Evolutionary conservation across 2,329 filamentous ascomycete species (phyloP).

Genomic region (Phyllosticta citrichinensis): DNA sequence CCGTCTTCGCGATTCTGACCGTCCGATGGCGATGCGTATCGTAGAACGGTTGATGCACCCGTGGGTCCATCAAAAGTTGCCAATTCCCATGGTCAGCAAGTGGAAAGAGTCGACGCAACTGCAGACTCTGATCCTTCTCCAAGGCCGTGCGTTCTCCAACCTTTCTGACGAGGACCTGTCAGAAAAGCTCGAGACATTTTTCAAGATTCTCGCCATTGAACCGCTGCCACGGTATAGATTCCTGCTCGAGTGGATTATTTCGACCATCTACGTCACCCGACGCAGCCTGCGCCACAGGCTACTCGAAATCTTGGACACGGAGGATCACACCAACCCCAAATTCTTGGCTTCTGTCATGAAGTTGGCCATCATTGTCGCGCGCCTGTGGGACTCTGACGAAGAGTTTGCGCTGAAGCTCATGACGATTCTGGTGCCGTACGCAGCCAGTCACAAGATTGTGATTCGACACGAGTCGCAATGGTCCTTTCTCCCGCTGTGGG

Average conservation of each 20-base stretch:
- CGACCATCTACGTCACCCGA: constrained; percentile 30
- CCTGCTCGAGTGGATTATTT: constrained; percentile 39
- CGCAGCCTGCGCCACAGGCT: constrained; percentile 23
- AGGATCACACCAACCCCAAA: constrained; percentile 38
- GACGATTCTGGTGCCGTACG: constrained; percentile 33
- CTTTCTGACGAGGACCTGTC: constrained; percentile 23
- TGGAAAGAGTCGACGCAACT: constrained; percentile 42
- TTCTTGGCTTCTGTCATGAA: constrained; percentile 39
- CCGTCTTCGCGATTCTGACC: constrained; percentile 24
- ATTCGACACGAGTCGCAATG: constrained; percentile 45
- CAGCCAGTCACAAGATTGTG: constrained; percentile 40
- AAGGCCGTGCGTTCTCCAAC: neutral
- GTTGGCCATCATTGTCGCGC: constrained; percentile 33
- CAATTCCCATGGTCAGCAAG: constrained; percentile 34
- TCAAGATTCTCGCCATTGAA: constrained; percentile 34
- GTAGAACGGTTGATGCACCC: constrained; percentile 30
- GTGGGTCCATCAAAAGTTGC: constrained; percentile 34
- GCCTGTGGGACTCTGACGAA: constrained; percentile 25
- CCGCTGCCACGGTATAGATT: constrained; percentile 38
- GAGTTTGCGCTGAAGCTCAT: constrained; percentile 31
- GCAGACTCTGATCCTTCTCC: constrained; percentile 35
- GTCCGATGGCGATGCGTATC: constrained; percentile 18
- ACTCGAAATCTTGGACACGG: constrained; percentile 25
- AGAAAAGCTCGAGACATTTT: constrained; percentile 27
- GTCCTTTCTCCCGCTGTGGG: constrained; percentile 36